phyloP scores from a whole-genome alignment of 75 land plant species.

The Sequoiadendron giganteum region DNA sequence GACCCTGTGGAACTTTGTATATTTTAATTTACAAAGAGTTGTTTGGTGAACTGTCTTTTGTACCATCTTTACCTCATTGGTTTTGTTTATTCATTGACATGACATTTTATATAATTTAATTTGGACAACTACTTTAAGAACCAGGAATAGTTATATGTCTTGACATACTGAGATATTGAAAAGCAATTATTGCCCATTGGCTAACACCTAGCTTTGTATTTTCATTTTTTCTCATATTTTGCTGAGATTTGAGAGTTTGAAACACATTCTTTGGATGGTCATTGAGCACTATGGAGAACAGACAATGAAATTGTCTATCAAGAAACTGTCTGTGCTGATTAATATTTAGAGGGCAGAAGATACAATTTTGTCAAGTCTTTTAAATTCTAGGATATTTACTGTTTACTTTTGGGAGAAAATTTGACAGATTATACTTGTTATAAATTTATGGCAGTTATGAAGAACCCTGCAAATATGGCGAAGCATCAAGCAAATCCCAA shows the following conservation, averaged over 20 bases:
- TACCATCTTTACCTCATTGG: background rate
- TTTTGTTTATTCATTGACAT: background rate
- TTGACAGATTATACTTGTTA: background rate
- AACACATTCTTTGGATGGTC: background rate
- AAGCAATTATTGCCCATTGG: background rate
- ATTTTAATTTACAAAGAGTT: background rate
- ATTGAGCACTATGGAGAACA: background rate
- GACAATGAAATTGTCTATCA: background rate
- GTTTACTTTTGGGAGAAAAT: background rate
- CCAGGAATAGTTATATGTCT: background rate
- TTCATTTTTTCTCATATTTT: background rate
- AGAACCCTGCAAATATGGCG: constrained; percentile 89
- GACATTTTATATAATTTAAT: background rate
- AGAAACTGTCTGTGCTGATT: background rate
- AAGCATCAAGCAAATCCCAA: constrained; percentile 97
- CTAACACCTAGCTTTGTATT: background rate
- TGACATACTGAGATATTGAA: background rate
- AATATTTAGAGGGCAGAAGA: background rate
- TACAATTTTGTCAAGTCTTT: background rate
- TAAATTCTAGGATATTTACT: background rate
- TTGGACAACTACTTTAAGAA: background rate
- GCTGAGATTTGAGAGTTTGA: background rate
- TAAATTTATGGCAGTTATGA: constrained; percentile 77
- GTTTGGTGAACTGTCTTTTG: background rate
- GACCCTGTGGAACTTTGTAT: background rate